Base-by-base conservation (phyloP, 2,329 filamentous ascomycete genomes). In the Aspergillus costaricaensis region DNA sequence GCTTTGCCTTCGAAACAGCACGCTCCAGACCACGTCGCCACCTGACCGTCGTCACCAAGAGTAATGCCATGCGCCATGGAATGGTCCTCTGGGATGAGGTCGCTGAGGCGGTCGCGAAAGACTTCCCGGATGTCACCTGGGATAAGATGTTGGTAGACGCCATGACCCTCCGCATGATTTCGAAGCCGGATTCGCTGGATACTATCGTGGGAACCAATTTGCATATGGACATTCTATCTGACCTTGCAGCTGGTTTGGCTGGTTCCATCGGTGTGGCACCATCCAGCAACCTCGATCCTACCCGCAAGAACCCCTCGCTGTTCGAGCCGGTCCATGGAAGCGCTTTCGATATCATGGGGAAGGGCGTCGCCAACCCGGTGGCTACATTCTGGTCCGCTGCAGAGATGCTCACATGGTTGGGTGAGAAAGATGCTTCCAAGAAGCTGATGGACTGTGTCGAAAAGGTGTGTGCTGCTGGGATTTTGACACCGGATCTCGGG, bases 201-300 rank as follows among this genome's bases (percentile, higher is more conserved):
- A 84, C 81, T 0, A 82, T 84, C 52, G 82, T 85, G 21, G 82
- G 82, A 1, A 84, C 82, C 2, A 85, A 85, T 60, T 64, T 85
- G 59, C 70, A 83, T 74, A 86, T 86, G 43, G 87, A 90, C 58
- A 89, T 90, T 55, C 79, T 91, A 3, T 89, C 87, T 0, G 88
- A 91, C 66, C 78, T 91, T 32, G 88, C 88, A 2, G 88, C 88
- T 9, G 87, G 87, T 0, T 76, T 91, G 5, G 87, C 88, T 1
- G 88, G 88, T 0, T 87, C 84, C 1, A 91, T 91, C 62, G 88
- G 88, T 9, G 88, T 91, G 54, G 88, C 88, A 4, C 87, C 88
- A 2, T 89, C 87, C 0, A 85, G 81, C 58, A 90, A 89, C 65
- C 76, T 91, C 1, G 87, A 91, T 64, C 87, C 88, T 0, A 86